Evolutionary conservation across 1,139 yeast species (phyloP).

Genomic region (Pichia sp.): DNA sequence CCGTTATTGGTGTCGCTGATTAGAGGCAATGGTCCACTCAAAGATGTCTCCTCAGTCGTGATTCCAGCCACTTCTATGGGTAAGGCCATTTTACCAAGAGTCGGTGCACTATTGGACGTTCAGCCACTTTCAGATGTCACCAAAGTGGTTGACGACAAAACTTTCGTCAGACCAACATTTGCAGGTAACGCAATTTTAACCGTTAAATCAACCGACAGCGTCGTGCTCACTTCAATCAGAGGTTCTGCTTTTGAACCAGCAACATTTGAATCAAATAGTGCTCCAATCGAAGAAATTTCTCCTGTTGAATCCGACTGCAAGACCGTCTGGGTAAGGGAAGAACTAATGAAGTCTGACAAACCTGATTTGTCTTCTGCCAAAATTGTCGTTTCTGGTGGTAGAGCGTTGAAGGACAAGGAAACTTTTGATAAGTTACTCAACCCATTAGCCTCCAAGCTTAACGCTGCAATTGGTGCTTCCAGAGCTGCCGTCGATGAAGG

Average conservation of each 20-base stretch:
- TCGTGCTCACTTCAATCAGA: slow-evolving; percentile 68
- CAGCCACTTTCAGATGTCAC: slow-evolving; percentile 85
- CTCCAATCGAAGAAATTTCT: slow-evolving; percentile 42
- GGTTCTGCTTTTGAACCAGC: slow-evolving; percentile 76
- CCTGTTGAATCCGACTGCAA: slow-evolving; percentile 29
- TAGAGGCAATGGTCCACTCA: slow-evolving; percentile 34
- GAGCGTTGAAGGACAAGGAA: slow-evolving; percentile 87
- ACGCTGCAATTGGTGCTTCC: slow-evolving; percentile 96
- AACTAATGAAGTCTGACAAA: slow-evolving; percentile 68
- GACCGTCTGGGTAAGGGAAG: slow-evolving; percentile 62
- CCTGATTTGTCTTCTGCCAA: slow-evolving; percentile 87
- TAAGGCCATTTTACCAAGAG: slow-evolving; percentile 77
- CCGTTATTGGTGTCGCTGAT: slow-evolving; percentile 46
- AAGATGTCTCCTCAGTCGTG: slow-evolving; percentile 61
- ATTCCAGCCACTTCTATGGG: slow-evolving; percentile 83
- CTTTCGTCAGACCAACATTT: slow-evolving; percentile 88
- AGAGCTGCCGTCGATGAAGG: slow-evolving; percentile 98
- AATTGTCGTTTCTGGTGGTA: slow-evolving; percentile 83
- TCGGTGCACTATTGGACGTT: slow-evolving; percentile 74
- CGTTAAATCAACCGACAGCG: slow-evolving; percentile 59
- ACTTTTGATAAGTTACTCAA: slow-evolving; percentile 68
- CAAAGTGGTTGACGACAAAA: slow-evolving; percentile 49
- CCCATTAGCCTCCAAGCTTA: slow-evolving; percentile 78
- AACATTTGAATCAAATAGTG: slow-evolving; percentile 30
- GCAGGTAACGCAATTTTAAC: slow-evolving; percentile 94